These are phyloP conservation scores for Colletotrichum endophyticum DNA, from an alignment of 2,329 filamentous ascomycete species.

Conservation along the genomic window DNA sequence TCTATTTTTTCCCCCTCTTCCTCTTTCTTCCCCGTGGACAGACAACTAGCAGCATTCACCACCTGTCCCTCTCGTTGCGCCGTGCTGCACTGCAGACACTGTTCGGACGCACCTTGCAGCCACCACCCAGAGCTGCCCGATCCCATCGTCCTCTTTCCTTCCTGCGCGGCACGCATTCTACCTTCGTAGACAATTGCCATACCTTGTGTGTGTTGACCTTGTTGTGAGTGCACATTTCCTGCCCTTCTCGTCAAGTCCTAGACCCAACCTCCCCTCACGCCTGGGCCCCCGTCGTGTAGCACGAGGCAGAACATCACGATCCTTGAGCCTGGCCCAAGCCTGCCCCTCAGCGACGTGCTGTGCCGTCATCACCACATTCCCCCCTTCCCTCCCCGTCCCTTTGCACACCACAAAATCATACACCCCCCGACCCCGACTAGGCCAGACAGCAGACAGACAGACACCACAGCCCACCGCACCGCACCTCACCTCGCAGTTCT, in stretches of 20 bases:
- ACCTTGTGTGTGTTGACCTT: background rate
- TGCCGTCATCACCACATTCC: constrained; percentile 22
- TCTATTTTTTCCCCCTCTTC: background rate
- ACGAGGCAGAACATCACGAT: constrained; percentile 16
- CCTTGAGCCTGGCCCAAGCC: constrained; percentile 12
- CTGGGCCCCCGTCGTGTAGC: background rate
- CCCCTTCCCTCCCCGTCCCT: background rate
- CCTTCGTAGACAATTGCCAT: constrained; percentile 7
- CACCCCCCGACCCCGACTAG: background rate
- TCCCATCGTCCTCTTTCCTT: background rate
- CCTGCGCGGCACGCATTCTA: background rate
- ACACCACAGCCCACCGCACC: background rate
- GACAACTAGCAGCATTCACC: background rate
- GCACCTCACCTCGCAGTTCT: background rate
- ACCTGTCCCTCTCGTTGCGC: background rate
- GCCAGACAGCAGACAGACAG: background rate
- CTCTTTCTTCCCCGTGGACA: background rate
- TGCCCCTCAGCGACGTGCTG: constrained; percentile 21
- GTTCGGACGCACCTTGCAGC: background rate
- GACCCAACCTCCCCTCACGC: background rate
- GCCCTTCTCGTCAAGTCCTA: background rate
- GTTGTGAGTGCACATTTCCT: constrained; percentile 10
- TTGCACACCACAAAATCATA: background rate
- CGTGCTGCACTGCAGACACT: background rate
- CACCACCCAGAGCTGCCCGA: background rate